phyloP scores from a whole-genome alignment of 2,329 filamentous ascomycete genomes.

The Fusarium napiforme region DNA sequence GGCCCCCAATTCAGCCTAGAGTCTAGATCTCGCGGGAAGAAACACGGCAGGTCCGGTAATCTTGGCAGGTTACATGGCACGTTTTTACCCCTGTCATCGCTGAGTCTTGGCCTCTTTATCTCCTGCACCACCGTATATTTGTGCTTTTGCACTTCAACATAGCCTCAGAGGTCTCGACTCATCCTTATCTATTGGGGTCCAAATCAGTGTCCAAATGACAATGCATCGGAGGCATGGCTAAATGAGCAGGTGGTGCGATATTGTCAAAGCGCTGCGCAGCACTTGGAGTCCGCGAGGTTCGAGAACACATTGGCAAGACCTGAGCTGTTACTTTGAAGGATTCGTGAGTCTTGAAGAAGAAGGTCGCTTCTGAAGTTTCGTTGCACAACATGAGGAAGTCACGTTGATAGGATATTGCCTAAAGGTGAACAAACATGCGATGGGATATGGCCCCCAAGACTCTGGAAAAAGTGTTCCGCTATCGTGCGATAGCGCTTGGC shows the following conservation, averaged over 20 bases:
- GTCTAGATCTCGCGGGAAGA: background rate
- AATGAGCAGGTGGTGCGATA: background rate
- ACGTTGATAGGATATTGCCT: background rate
- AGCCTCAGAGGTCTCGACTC: background rate
- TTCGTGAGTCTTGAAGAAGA: background rate
- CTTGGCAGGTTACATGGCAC: background rate
- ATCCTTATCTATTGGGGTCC: background rate
- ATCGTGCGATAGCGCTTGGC: background rate
- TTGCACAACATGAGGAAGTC: too few species aligned
- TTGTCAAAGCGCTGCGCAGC: background rate
- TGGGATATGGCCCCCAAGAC: background rate
- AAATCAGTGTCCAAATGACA: background rate
- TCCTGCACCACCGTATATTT: background rate
- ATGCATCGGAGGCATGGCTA: background rate
- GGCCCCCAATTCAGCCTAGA: background rate
- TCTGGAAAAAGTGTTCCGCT: background rate
- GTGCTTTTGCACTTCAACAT: background rate
- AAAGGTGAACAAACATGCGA: background rate
- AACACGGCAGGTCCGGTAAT: too few species aligned
- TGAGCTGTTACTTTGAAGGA: rapidly evolving
- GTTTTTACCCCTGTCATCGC: background rate
- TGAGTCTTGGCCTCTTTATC: background rate
- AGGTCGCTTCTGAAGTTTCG: background rate
- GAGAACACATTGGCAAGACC: background rate
- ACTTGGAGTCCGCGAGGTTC: background rate